Evolutionary conservation across 108 stramenopile genomes (phyloP).

Genomic region (Schizochytrium sp.): DNA sequence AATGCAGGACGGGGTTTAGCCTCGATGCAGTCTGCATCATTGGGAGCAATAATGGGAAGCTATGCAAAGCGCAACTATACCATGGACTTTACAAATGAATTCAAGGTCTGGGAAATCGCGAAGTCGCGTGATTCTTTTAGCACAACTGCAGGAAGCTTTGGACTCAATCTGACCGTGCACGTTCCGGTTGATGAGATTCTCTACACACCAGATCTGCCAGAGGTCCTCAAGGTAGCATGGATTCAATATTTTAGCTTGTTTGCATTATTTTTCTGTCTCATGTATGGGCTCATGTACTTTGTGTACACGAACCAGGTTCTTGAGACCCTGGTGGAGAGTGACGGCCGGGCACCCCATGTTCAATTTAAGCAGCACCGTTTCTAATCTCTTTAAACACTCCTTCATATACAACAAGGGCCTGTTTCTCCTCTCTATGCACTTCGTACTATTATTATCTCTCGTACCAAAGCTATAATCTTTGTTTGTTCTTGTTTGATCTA

Average conservation of each 20-base stretch:
- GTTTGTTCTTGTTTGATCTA: too few relatives aligned
- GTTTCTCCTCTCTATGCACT: too few relatives aligned
- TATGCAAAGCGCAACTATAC: conserved; percentile 55
- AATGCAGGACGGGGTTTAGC: background rate
- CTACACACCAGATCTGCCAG: conserved; percentile 27
- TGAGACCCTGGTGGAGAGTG: conserved; percentile 26
- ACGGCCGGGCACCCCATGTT: background rate
- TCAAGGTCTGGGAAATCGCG: conserved; percentile 43
- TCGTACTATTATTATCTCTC: too few relatives aligned
- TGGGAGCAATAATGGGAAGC: background rate
- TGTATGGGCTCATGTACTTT: conserved; percentile 5
- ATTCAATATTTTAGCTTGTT: conserved; percentile 33
- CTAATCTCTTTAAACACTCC: background rate
- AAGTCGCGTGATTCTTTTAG: background rate
- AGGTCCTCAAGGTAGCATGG: conserved; percentile 57
- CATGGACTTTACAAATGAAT: background rate
- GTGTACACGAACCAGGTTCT: conserved; percentile 47
- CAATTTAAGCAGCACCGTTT: conserved; percentile 43
- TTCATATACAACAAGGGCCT: background rate
- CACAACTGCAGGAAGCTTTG: background rate
- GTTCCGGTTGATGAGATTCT: conserved; percentile 45
- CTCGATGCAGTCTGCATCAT: background rate
- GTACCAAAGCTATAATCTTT: too few relatives aligned
- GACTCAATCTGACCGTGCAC: conserved; percentile 22
- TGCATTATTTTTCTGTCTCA: background rate